phyloP scores from a whole-genome alignment of 495 filamentous ascomycete species.

The Aspergillus leporis region DNA sequence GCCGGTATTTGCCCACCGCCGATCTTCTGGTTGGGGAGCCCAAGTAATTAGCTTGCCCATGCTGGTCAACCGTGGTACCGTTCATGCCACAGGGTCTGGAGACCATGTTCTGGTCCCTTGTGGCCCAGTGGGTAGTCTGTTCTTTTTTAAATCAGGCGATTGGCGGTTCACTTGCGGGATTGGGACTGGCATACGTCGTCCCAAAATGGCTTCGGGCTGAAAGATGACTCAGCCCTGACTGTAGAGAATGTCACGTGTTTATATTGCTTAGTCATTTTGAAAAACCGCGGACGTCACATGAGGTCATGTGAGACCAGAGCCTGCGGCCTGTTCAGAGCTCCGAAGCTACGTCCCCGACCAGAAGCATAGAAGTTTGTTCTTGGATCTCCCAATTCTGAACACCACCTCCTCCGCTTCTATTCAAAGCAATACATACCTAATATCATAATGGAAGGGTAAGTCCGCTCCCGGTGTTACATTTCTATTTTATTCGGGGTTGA shows the following conservation, averaged over 20 bases:
- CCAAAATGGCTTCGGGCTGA: too few species aligned
- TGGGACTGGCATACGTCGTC: constrained; percentile 5
- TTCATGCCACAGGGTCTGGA: constrained; percentile 1
- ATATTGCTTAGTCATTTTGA: constrained; percentile 15
- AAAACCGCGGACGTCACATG: constrained; percentile 20
- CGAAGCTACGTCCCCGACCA: constrained; percentile 17
- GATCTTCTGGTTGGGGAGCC: not conserved
- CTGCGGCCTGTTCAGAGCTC: constrained; percentile 37
- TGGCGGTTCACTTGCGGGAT: not conserved
- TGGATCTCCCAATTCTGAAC: constrained; percentile 7
- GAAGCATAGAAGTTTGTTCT: constrained; percentile 11
- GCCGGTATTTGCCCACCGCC: not conserved
- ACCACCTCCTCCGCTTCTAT: not conserved
- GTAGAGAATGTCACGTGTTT: constrained; percentile 7
- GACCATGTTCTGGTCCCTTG: constrained; percentile 2
- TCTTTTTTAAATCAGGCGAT: not conserved
- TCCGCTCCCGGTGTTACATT: not conserved
- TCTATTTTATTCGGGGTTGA: not conserved
- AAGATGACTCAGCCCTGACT: not conserved
- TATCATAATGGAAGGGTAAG: constrained; percentile 49
- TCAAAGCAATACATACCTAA: not conserved
- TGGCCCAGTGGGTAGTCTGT: not conserved
- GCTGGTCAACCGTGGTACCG: not conserved
- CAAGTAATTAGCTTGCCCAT: not conserved
- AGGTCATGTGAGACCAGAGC: constrained; percentile 23